Conservation (phyloP, 352 stramenopile genomes). For the Phytopythium sindhum region DNA sequence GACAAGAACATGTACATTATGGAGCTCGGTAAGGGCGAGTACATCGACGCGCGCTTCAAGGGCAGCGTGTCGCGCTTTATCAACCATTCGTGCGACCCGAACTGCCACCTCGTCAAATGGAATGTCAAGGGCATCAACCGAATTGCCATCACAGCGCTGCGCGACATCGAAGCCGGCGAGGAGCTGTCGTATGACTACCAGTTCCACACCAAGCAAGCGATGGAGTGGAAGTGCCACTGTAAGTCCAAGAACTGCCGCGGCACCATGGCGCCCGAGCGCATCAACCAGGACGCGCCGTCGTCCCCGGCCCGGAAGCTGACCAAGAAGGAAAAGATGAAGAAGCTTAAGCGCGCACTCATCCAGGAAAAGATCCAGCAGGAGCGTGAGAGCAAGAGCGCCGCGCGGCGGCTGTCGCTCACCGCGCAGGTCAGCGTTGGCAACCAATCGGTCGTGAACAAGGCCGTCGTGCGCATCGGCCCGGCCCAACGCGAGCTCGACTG, state of each 20-base stretch:
- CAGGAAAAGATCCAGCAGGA: constrained; percentile 65
- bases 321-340: constrained; percentile 75
- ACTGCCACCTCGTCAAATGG: constrained; percentile 95
- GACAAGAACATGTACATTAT: constrained; percentile 98
- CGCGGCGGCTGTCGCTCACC: constrained; percentile 61
- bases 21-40: constrained; percentile 89
- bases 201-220: constrained; percentile 86
- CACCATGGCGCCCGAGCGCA: constrained; percentile 84
- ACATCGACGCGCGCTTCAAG: constrained; percentile 94
- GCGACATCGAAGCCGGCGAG: constrained; percentile 84
- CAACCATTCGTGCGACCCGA: constrained; percentile 97
- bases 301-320: constrained; percentile 57
- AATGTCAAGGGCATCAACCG: constrained; percentile 90
- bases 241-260: constrained; percentile 75
- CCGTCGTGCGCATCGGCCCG: constrained; percentile 56
- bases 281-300: constrained; percentile 35
- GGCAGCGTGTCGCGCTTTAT: constrained; percentile 95
- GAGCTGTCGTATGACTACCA: constrained; percentile 96
- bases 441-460: constrained; percentile 41
- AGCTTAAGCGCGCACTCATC: constrained; percentile 60
- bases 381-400: constrained; percentile 65
- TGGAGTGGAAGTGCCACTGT: constrained; percentile 88
- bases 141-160: constrained; percentile 91
- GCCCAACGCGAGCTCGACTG: constrained; percentile 55
- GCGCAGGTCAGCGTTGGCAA: constrained; percentile 51